Evolutionary conservation across 1,284 basidiomycete genomes (phyloP), one percentile per base, ranked within the genome.

Genomic region (Golubevia sp.): DNA sequence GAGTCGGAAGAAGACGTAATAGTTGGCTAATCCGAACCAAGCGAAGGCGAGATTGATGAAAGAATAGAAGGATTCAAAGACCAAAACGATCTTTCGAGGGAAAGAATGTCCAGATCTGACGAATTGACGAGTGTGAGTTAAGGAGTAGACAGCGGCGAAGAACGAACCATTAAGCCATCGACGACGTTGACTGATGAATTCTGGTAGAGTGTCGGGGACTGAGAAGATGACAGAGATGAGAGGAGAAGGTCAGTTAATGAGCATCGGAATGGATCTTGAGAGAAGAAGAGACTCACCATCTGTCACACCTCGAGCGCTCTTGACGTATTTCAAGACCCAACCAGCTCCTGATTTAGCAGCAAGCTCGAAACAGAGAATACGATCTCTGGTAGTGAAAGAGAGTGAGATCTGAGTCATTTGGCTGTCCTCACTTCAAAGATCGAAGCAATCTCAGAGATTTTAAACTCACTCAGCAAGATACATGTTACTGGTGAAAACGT

Each of bases 251-350:
- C 27, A 53, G 23, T n/a, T n/a, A n/a, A n/a, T n/a, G n/a, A n/a
- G n/a, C n/a, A n/a, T n/a, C n/a, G n/a, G n/a, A n/a, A n/a, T n/a
- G n/a, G n/a, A n/a, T n/a, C n/a, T n/a, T n/a, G n/a, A n/a, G n/a
- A n/a, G n/a, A n/a, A n/a, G n/a, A n/a, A n/a, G n/a, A n/a, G n/a
- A n/a, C n/a, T n/a, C n/a, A n/a, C n/a, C 93, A 84, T 99, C 97
- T 0, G 97, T 99, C 83, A 98, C 96, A 7, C 92, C 97, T 27
- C 94, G 90, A 0, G 97, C 95, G 27, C 91, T 90, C 85, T 94
- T 97, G 77, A 99, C 96, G 77, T 94, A 99, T 86, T 92, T 94
- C 56, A 99, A 87, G 3, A 97, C 88, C 96, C 96, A 99, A 72
- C 89, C 89, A 1, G 89, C 90, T 70, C 94, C 92, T 0, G 90